Conservation (phyloP, 2,329 filamentous ascomycete genomes). For the Fusarium chlamydosporum region DNA sequence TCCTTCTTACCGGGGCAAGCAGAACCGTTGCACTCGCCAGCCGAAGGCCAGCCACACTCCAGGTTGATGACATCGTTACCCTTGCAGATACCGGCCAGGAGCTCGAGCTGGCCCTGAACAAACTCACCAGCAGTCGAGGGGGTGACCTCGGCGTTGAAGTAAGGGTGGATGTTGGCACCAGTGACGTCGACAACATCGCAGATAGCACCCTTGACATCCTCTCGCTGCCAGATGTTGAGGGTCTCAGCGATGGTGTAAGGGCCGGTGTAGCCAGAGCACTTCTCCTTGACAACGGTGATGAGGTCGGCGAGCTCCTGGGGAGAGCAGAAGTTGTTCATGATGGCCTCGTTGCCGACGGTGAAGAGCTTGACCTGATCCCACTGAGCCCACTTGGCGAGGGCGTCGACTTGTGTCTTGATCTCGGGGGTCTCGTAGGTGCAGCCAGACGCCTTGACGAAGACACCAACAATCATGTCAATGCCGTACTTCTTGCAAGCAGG, state of each 20-base stretch:
- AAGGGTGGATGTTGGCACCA: constrained; percentile 91
- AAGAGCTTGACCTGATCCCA: constrained; percentile 84
- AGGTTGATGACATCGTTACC: constrained; percentile 83
- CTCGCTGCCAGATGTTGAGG: constrained; percentile 80
- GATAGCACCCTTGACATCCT: constrained; percentile 69
- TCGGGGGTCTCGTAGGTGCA: constrained; percentile 70
- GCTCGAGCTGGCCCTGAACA: constrained; percentile 78
- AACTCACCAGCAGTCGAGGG: constrained; percentile 81
- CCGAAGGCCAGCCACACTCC: constrained; percentile 90
- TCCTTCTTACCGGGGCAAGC: constrained; percentile 76
- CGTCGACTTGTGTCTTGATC: constrained; percentile 79
- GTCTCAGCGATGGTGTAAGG: constrained; percentile 89
- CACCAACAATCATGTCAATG: constrained; percentile 85
- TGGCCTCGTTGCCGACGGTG: constrained; percentile 91
- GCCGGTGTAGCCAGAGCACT: constrained; percentile 81
- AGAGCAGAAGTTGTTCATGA: constrained; percentile 80
- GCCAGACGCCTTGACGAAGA: constrained; percentile 81
- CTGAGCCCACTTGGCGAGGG: constrained; percentile 78
- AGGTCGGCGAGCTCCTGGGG: constrained; percentile 76
- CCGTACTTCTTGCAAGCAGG: constrained; percentile 74
- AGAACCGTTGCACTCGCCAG: constrained; percentile 77
- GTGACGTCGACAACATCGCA: constrained; percentile 83
- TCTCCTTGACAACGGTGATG: constrained; percentile 74
- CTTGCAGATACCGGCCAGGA: constrained; percentile 78
- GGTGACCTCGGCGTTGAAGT: constrained; percentile 82